Evolutionary conservation across 768 basidiomycete species (phyloP).

Genomic region (Mycena kentingensis): DNA sequence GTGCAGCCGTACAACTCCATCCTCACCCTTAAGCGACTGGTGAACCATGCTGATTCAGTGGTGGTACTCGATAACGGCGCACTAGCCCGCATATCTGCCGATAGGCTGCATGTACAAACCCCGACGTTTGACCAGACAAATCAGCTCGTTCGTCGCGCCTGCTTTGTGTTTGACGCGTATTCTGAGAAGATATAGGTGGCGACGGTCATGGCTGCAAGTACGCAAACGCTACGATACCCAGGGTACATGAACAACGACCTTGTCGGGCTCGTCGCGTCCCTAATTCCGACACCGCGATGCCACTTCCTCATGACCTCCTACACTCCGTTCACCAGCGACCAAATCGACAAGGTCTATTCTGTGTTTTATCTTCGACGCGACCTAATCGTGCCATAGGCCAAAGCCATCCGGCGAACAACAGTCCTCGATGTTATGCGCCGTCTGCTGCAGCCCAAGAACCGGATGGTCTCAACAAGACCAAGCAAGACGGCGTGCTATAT

Average conservation of each 20-base stretch:
- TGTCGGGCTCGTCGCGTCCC: constrained; percentile 92
- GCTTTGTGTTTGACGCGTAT: neutral
- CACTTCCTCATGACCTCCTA: constrained; percentile 99
- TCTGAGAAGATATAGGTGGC: constrained; percentile 69
- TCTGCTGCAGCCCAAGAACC: constrained; percentile 95
- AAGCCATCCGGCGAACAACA: constrained; percentile 93
- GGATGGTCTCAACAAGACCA: constrained; percentile 94
- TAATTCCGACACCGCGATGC: constrained; percentile 96
- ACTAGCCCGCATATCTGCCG: constrained; percentile 87
- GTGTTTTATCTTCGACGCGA: neutral
- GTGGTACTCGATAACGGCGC: constrained; percentile 98
- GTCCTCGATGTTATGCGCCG: constrained; percentile 99
- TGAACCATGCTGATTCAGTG: constrained; percentile 95
- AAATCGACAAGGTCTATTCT: constrained; percentile 82
- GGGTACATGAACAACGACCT: constrained; percentile 99
- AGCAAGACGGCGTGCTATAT: constrained; percentile 95
- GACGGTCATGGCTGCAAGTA: constrained; percentile 97
- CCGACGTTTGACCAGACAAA: constrained; percentile 91
- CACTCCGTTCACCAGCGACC: constrained; percentile 96
- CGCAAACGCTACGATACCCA: constrained; percentile 94
- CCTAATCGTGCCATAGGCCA: constrained; percentile 58
- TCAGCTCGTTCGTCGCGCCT: constrained; percentile 62
- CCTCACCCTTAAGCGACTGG: constrained; percentile 88
- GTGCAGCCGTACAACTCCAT: constrained; percentile 98
- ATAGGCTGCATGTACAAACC: constrained; percentile 85